These are phyloP conservation scores for Blastocladiella emersonii DNA, from an alignment of 371 early-diverging fungal genomes.

Conservation along the genomic window DNA sequence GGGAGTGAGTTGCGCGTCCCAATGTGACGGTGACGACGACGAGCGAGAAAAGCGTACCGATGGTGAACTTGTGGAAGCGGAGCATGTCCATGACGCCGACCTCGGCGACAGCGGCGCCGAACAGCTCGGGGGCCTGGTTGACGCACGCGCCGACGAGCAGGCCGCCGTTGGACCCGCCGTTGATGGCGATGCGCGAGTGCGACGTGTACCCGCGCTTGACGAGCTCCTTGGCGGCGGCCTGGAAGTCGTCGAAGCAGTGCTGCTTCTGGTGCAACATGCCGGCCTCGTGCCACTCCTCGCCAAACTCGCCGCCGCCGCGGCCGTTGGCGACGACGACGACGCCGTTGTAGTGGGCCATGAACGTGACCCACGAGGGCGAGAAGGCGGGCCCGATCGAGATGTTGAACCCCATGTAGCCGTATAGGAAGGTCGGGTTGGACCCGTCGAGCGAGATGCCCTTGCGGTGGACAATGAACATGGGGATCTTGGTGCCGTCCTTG, in stretches of 20 bases:
- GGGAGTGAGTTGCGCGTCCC: no score
- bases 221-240: constrained; percentile 26
- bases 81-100: constrained; percentile 39
- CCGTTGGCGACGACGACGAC: constrained; percentile 23
- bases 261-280: constrained; percentile 26
- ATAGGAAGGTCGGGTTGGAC: constrained; percentile 36
- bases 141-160: constrained; percentile 28
- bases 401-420: constrained; percentile 41
- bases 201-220: constrained; percentile 23
- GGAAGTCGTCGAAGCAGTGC: constrained; percentile 33
- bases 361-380: constrained; percentile 23
- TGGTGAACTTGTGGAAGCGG: constrained; percentile 42
- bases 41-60: no score
- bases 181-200: constrained; percentile 36
- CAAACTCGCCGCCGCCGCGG: constrained; percentile 36
- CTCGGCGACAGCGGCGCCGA: constrained; percentile 29
- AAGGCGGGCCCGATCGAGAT: constrained; percentile 36
- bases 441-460: constrained; percentile 29
- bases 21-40: no score
- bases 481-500: constrained; percentile 47
- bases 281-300: constrained; percentile 31
- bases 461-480: constrained; percentile 46
- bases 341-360: constrained; percentile 30
- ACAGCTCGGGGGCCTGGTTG: constrained; percentile 35
- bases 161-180: constrained; percentile 60